Evolutionary conservation across 208 protist species (phyloP), one percentile per base, ranked within the genome.

Genomic region (Leishmania tropica): DNA sequence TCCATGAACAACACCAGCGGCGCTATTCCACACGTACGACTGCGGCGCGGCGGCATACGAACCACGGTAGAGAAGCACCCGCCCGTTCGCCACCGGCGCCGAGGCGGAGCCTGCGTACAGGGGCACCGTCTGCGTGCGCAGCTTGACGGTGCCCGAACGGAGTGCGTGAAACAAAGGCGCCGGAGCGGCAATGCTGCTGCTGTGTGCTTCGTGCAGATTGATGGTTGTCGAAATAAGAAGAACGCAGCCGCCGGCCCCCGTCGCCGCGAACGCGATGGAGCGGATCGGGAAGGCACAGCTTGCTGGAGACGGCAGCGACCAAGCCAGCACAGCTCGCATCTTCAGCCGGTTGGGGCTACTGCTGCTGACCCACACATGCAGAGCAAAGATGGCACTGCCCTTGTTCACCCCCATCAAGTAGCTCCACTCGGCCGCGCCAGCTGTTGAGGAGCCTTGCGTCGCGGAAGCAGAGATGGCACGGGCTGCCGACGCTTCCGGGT

Each of bases 21-120:
- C 62, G 79, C 86, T 91, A 40, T 81, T 82, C 93, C 93, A 96
- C 37, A 84, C 80, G 83, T 91, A 96, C 11, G 90, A 84, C 60
- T 93, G 91, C 60, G 87, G 85, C 2, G 85, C 60, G 53, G 83
- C 58, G 3, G 3, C 58, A 28, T 58, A 21, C 37, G 83, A 83
- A n/a, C 90, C 60, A n/a, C 86, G 89, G 76, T 89, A 95, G 35
- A 96, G 75, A 35, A 60, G 68, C 62, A 96, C 71, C 28, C 45
- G 21, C 0, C 92, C 92, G 24, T 81, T 65, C 28, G 64, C 65
- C 73, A 35, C 77, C 11, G 65, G 53, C 42, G 60, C 74, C 3
- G 72, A 71, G 60, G 71, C 73, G 67, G 68, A 62, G 47, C 77
- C 78, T 24, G 73, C 82, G 65, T 74, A 80, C 42, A 77, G 64